Evolutionary conservation across 148 eudicot species (phyloP).

Genomic region (Chenopodium suecicum): DNA sequence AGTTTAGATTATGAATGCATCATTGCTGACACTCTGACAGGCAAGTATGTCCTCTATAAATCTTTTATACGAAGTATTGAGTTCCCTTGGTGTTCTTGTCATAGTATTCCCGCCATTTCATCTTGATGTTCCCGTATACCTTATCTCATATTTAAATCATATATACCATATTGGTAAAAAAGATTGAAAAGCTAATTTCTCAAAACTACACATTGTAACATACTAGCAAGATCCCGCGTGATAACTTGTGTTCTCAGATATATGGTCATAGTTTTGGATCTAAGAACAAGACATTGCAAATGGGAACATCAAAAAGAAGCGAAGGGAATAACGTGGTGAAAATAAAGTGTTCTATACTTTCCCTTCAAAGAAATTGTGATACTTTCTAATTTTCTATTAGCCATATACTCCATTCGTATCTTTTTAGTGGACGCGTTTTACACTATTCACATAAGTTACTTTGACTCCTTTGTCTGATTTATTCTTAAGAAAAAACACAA

Average conservation of each 20-base stretch:
- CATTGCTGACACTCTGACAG: neutral
- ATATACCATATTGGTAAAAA: neutral
- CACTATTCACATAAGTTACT: too few species aligned
- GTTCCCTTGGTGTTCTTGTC: neutral
- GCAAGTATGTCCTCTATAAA: neutral
- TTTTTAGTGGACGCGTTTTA: too few species aligned
- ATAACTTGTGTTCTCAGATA: too few species aligned
- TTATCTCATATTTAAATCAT: neutral
- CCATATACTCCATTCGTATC: neutral
- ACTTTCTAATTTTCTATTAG: neutral
- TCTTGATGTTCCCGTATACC: neutral
- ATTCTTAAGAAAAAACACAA: too few species aligned
- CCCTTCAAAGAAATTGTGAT: neutral
- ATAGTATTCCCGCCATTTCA: neutral
- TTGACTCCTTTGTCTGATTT: too few species aligned
- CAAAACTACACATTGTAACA: neutral
- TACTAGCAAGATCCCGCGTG: neutral
- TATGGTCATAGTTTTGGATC: neutral
- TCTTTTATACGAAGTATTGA: neutral
- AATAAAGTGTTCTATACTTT: neutral
- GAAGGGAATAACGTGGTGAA: neutral
- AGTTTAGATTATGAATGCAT: neutral
- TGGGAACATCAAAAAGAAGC: neutral
- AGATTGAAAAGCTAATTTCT: neutral
- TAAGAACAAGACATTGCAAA: neutral